phyloP scores from a whole-genome alignment of 441 rosid species.

The Geranium incanum region DNA sequence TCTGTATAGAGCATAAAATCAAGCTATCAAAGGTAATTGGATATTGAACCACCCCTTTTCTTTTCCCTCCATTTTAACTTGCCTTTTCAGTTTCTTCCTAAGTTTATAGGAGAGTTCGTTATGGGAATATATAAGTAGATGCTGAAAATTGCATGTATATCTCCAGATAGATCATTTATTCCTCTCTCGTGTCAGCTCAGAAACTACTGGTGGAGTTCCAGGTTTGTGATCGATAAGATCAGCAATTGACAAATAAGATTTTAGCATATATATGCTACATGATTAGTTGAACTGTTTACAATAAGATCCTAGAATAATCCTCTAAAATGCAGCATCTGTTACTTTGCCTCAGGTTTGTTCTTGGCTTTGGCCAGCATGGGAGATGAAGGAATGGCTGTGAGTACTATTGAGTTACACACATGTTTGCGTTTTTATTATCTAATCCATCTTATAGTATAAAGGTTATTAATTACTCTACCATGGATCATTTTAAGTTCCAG shows the following conservation, averaged over 20 bases:
- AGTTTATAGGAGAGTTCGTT: neutral
- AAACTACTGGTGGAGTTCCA: constrained; percentile 94
- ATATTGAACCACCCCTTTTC: neutral
- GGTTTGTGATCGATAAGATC: constrained; percentile 38
- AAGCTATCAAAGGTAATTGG: constrained; percentile 68
- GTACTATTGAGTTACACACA: constrained; percentile 23
- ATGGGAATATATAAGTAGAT: neutral
- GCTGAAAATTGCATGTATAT: constrained; percentile 14
- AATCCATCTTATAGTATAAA: constrained; percentile 4
- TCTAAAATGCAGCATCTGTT: constrained; percentile 13
- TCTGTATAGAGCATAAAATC: constrained; percentile 87
- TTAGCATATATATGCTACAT: neutral
- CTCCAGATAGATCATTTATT: constrained; percentile 86
- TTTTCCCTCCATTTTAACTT: constrained; percentile 2
- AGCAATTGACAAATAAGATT: constrained; percentile 8
- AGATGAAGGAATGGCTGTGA: constrained; percentile 68
- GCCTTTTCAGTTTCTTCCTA: neutral
- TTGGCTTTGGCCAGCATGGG: constrained; percentile 69
- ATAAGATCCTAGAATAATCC: neutral
- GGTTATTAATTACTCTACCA: neutral
- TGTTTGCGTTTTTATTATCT: neutral
- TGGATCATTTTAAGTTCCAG: constrained; percentile 8
- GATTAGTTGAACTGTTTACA: constrained; percentile 3
- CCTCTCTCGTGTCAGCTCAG: constrained; percentile 87
- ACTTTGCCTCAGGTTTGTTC: constrained; percentile 40